A percentile compares a stretch with the other conserved stretches of the same genome.
phyloP scores from a whole-genome alignment of 2,329 filamentous ascomycete genomes.

The Nigrospora sphaerica region DNA sequence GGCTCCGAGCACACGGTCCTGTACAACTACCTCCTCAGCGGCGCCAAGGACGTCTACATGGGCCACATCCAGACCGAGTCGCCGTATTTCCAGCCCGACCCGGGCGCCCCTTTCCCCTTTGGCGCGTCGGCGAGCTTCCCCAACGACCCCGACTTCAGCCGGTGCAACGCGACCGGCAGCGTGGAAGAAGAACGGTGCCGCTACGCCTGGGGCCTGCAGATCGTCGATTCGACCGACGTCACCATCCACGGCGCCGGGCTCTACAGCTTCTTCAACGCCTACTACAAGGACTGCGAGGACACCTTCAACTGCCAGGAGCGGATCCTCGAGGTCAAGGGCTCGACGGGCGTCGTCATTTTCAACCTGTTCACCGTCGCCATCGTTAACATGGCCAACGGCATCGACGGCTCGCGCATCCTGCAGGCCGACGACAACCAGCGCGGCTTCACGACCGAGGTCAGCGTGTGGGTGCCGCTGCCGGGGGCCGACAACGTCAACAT shows the following conservation, averaged over 20 bases:
- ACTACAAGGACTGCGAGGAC: slow-evolving; percentile 29
- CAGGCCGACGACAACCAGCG: slow-evolving; percentile 3
- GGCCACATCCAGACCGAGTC: slow-evolving; percentile 33
- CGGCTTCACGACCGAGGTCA: slow-evolving; percentile 16
- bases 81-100: slow-evolving; percentile 41
- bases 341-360: slow-evolving; percentile 8
- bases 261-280: background rate
- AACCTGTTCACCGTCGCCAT: slow-evolving; percentile 12
- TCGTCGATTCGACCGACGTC: slow-evolving; percentile 39
- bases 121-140: background rate
- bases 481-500: slow-evolving; percentile 12
- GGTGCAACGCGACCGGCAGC: background rate
- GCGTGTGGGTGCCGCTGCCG: slow-evolving; percentile 14
- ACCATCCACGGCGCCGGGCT: slow-evolving; percentile 33
- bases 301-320: slow-evolving; percentile 38
- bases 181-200: slow-evolving; percentile 24
- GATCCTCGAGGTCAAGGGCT: slow-evolving; percentile 9
- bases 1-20: slow-evolving; percentile 42
- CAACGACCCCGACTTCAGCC: background rate
- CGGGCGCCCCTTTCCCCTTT: slow-evolving; percentile 31
- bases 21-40: slow-evolving; percentile 43
- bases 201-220: slow-evolving; percentile 42
- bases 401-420: background rate
- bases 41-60: slow-evolving; percentile 29
- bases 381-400: slow-evolving; percentile 6